Percentiles rank a stretch among this genome's conserved stretches.
These are phyloP conservation scores for Cladosporium sp. DNA, from an alignment of 2,329 filamentous ascomycete species.

Conservation along the genomic window DNA sequence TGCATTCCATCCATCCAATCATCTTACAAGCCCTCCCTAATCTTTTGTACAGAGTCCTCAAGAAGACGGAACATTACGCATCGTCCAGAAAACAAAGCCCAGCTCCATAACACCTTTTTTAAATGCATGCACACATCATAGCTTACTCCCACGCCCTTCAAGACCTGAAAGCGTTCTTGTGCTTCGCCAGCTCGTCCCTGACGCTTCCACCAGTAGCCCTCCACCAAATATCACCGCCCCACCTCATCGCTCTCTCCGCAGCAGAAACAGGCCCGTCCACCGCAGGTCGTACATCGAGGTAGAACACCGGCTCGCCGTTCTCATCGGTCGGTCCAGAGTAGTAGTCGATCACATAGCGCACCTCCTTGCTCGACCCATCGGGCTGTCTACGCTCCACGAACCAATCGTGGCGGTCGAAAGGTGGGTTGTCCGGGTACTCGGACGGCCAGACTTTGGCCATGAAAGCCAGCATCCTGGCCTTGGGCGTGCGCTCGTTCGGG, in stretches of 20 bases:
- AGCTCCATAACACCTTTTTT: neutral
- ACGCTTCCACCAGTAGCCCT: conserved; percentile 73
- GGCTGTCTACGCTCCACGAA: conserved; percentile 73
- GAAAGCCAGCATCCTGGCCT: conserved; percentile 79
- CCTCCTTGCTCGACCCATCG: conserved; percentile 68
- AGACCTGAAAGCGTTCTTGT: conserved; percentile 17
- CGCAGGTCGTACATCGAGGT: conserved; percentile 88
- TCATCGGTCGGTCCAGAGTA: conserved; percentile 81
- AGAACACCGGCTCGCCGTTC: conserved; percentile 91
- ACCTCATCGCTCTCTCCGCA: conserved; percentile 78
- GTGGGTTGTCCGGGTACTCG: conserved; percentile 76
- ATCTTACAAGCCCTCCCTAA: neutral
- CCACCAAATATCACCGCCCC: conserved; percentile 95
- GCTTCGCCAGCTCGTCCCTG: conserved; percentile 45
- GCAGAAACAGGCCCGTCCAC: conserved; percentile 77
- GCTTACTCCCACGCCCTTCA: neutral
- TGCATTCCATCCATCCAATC: neutral
- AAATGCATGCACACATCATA: neutral
- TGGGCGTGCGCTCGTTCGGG: conserved; percentile 86
- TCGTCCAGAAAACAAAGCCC: neutral
- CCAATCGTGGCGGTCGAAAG: conserved; percentile 98
- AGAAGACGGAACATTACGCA: neutral
- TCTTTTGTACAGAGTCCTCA: neutral
- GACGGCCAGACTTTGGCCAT: conserved; percentile 76
- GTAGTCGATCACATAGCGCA: conserved; percentile 96